Conservation (phyloP, 176 grass and related monocot species). For the Paspalum notatum region DNA sequence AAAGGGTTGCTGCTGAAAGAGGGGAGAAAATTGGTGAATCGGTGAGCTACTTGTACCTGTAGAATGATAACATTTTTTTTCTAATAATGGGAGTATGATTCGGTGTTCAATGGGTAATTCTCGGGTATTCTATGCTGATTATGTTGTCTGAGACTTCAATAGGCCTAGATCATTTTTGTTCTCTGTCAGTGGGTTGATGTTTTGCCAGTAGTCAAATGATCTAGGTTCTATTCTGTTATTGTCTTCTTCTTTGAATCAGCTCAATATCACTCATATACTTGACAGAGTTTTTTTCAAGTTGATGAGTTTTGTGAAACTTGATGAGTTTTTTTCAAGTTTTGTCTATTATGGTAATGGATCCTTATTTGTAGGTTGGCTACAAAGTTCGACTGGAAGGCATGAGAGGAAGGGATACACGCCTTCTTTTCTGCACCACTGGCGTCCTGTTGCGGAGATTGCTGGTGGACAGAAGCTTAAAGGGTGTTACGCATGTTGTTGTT, state of each 20-base stretch:
- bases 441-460: slow-evolving; percentile 91
- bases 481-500: slow-evolving; percentile 95
- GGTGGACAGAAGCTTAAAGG: slow-evolving; percentile 88
- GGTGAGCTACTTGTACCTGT: slow-evolving; percentile 53
- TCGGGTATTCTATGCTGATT: background rate
- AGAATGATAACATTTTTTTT: background rate
- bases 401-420: slow-evolving; percentile 91
- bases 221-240: background rate
- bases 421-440: slow-evolving; percentile 97
- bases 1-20: slow-evolving; percentile 98
- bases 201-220: slow-evolving; percentile 1
- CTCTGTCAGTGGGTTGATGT: background rate
- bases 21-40: slow-evolving; percentile 98
- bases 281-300: background rate
- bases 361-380: slow-evolving; percentile 65
- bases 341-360: slow-evolving; percentile 19
- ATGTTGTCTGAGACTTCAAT: background rate
- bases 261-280: background rate
- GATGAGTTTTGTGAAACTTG: background rate
- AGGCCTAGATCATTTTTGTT: slow-evolving; percentile 12
- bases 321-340: background rate
- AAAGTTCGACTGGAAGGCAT: slow-evolving; percentile 98
- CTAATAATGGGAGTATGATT: slow-evolving; percentile 2
- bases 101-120: slow-evolving; percentile 11
- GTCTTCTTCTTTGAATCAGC: background rate